A percentile compares a stretch with the other conserved stretches of the same genome.
Evolutionary conservation across 2,329 filamentous ascomycete genomes (phyloP).

Genomic region (Stagonosporopsis vannaccii): DNA sequence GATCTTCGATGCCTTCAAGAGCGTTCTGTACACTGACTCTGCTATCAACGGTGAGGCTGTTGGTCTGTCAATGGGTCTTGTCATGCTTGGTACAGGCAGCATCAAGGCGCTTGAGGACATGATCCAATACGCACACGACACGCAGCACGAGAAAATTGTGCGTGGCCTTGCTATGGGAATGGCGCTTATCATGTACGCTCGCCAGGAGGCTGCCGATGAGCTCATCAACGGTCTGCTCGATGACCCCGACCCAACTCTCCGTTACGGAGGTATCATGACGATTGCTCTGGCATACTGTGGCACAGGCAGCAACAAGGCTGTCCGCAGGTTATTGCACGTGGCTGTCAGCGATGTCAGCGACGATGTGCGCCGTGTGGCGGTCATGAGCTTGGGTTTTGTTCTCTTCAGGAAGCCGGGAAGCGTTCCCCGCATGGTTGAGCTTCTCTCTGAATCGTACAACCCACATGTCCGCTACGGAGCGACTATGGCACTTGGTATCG

Average conservation of each 20-base stretch:
- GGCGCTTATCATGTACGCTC: slow-evolving; percentile 97
- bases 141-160: slow-evolving; percentile 98
- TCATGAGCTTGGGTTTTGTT: slow-evolving; percentile 98
- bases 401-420: slow-evolving; percentile 97
- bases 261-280: slow-evolving; percentile 99
- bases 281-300: slow-evolving; percentile 97
- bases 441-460: slow-evolving; percentile 98
- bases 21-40: slow-evolving; percentile 89
- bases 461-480: slow-evolving; percentile 97
- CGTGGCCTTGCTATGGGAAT: slow-evolving; percentile 94
- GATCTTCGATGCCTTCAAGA: slow-evolving; percentile 90
- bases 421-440: slow-evolving; percentile 97
- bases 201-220: slow-evolving; percentile 92
- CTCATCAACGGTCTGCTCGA: slow-evolving; percentile 92
- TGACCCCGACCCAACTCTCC: slow-evolving; percentile 89
- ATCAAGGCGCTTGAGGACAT: slow-evolving; percentile 92
- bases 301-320: slow-evolving; percentile 97
- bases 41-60: slow-evolving; percentile 97
- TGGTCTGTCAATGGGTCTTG: slow-evolving; percentile 92
- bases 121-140: slow-evolving; percentile 97
- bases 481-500: slow-evolving; percentile 97
- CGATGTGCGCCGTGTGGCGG: slow-evolving; percentile 92
- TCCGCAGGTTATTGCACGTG: slow-evolving; percentile 91
- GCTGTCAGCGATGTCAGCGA: slow-evolving; percentile 98
- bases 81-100: slow-evolving; percentile 98